Percentiles rank a stretch among this genome's conserved stretches.
These are phyloP conservation scores for Canavalia ensiformis DNA, from an alignment of 306 rosid species.

Conservation along the genomic window DNA sequence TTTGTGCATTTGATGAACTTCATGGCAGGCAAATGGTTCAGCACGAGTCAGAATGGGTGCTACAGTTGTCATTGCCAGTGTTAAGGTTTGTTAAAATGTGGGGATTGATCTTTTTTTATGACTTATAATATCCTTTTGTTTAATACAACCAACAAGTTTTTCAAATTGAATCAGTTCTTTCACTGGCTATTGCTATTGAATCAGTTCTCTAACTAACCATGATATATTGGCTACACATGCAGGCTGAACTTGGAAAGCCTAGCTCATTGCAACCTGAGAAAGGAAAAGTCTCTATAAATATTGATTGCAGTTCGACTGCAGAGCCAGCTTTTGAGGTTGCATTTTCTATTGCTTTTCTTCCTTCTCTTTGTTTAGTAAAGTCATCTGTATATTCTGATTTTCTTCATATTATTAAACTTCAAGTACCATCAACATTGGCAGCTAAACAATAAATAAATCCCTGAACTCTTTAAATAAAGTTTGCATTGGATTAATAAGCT, in stretches of 20 bases:
- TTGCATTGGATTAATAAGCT: slow-evolving; percentile 23
- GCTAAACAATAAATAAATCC: slow-evolving; percentile 26
- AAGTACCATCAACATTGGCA: not conserved
- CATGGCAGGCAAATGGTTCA: slow-evolving; percentile 83
- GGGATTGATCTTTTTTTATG: slow-evolving; percentile 16
- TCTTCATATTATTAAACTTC: slow-evolving; percentile 26
- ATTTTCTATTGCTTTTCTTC: slow-evolving; percentile 22
- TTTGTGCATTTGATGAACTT: slow-evolving; percentile 39
- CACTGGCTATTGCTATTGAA: not conserved
- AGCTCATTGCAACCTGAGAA: slow-evolving; percentile 69
- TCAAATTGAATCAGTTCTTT: slow-evolving; percentile 29
- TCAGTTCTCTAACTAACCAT: slow-evolving; percentile 35
- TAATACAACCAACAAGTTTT: not conserved
- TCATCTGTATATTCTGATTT: slow-evolving; percentile 21
- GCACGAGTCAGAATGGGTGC: slow-evolving; percentile 84
- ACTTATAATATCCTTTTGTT: slow-evolving; percentile 8
- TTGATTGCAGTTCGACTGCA: slow-evolving; percentile 86
- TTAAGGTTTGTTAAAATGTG: slow-evolving; percentile 70
- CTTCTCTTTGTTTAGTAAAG: slow-evolving; percentile 33
- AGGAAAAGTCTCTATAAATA: slow-evolving; percentile 75
- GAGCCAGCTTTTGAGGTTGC: slow-evolving; percentile 82
- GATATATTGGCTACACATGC: slow-evolving; percentile 47
- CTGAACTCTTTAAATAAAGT: not conserved
- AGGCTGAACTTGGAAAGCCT: slow-evolving; percentile 98
- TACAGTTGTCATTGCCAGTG: slow-evolving; percentile 86